Conservation (phyloP, 2,329 filamentous ascomycete species). For the Aspergillus fumigatiaffinis region DNA sequence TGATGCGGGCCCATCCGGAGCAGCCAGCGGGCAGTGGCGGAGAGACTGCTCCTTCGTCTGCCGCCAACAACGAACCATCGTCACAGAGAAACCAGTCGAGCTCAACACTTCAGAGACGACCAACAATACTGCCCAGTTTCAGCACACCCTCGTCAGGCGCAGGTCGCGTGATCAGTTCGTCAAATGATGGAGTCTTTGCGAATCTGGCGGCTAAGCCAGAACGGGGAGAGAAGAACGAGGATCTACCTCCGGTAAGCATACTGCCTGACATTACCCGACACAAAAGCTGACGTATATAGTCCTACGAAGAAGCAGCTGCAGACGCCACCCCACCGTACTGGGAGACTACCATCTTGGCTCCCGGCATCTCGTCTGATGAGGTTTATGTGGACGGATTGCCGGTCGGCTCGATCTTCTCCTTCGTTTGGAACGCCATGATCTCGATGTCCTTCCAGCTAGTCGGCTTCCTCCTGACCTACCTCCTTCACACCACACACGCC, state of each 20-base stretch:
- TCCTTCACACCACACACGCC: conserved; percentile 94
- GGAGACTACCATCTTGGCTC: conserved; percentile 97
- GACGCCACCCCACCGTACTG: conserved; percentile 96
- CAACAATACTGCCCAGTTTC: conserved; percentile 54
- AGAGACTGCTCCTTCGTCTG: conserved; percentile 30
- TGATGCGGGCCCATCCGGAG: conserved; percentile 66
- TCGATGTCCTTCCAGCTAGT: conserved; percentile 96
- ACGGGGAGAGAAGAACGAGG: conserved; percentile 74
- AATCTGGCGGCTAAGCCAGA: conserved; percentile 91
- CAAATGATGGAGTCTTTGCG: conserved; percentile 92
- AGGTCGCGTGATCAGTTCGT: conserved; percentile 62
- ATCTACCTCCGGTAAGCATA: conserved; percentile 80
- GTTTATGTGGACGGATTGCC: conserved; percentile 96
- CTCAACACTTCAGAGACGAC: conserved; percentile 41
- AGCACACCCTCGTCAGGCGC: conserved; percentile 34
- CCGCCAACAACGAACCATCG: conserved; percentile 11
- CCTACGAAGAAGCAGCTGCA: conserved; percentile 96
- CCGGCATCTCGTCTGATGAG: conserved; percentile 86
- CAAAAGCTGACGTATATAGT: conserved; percentile 48
- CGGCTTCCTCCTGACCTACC: conserved; percentile 95
- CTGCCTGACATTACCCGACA: conserved; percentile 29
- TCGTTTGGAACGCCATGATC: conserved; percentile 81
- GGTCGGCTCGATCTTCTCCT: conserved; percentile 78
- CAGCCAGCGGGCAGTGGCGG: conserved; percentile 20
- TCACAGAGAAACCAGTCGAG: conserved; percentile 12